Conservation (phyloP, 768 basidiomycete species). For the Boletus sp. region DNA sequence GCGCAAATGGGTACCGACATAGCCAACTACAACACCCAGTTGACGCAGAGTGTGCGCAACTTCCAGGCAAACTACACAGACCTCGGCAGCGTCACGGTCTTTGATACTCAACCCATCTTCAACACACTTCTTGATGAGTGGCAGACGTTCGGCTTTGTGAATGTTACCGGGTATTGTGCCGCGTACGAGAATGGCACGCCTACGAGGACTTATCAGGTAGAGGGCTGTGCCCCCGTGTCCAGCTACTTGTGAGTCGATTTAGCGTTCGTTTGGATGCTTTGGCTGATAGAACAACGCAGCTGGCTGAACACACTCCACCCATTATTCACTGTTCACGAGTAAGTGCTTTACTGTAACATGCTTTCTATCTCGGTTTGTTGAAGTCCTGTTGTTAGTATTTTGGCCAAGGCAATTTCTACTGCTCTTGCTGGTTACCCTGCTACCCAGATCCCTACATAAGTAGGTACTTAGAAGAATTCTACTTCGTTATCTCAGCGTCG, state of each 20-base stretch:
- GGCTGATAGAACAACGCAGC: slow-evolving; percentile 30
- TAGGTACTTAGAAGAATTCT: background rate
- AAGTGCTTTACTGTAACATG: slow-evolving; percentile 23
- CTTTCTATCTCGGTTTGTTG: background rate
- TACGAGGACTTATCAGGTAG: slow-evolving; percentile 48
- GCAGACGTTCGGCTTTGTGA: slow-evolving; percentile 53
- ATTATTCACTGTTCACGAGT: slow-evolving; percentile 63
- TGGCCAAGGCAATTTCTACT: slow-evolving; percentile 53
- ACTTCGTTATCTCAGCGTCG: background rate
- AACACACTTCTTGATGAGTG: slow-evolving; percentile 56
- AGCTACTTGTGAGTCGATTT: slow-evolving; percentile 56
- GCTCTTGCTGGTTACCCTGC: slow-evolving; percentile 35
- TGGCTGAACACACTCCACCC: slow-evolving; percentile 65
- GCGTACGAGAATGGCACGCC: slow-evolving; percentile 61
- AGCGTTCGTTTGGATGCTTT: background rate
- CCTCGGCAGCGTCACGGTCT: slow-evolving; percentile 46
- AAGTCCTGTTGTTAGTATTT: slow-evolving; percentile 34
- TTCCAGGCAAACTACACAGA: slow-evolving; percentile 44
- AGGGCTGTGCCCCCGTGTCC: slow-evolving; percentile 60
- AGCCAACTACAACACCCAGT: slow-evolving; percentile 50
- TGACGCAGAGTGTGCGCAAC: slow-evolving; percentile 34
- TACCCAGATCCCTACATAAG: slow-evolving; percentile 10
- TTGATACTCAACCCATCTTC: slow-evolving; percentile 59
- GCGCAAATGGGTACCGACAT: slow-evolving; percentile 36
- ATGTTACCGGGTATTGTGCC: slow-evolving; percentile 56